phyloP scores from a whole-genome alignment of 2,329 filamentous ascomycete genomes.

The Metarhizium humberi region DNA sequence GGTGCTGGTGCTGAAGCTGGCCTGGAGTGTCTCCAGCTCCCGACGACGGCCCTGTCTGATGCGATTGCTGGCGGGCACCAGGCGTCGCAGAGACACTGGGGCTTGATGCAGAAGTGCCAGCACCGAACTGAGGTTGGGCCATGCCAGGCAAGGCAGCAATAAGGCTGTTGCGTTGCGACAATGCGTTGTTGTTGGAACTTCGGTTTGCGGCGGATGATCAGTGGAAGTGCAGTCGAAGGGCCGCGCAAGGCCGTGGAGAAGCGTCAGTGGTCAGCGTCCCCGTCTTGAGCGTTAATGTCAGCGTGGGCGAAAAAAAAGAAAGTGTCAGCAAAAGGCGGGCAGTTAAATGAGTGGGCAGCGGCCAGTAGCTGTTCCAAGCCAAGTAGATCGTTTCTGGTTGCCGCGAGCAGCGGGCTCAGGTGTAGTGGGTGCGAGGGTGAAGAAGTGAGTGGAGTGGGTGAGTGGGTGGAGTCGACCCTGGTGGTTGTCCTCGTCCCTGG shows the following conservation, averaged over 20 bases:
- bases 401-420: too few species aligned
- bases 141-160: slow-evolving; percentile 7
- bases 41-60: slow-evolving; percentile 3
- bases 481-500: background rate
- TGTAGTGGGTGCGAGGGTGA: background rate
- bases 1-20: background rate
- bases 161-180: slow-evolving; percentile 5
- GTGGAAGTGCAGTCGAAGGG: background rate
- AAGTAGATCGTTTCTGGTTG: background rate
- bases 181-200: slow-evolving; percentile 8
- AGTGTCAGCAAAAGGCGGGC: background rate
- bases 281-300: background rate
- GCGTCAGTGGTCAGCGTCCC: slow-evolving; percentile 1
- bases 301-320: background rate
- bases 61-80: slow-evolving; percentile 3
- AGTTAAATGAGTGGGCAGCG: background rate
- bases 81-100: slow-evolving; percentile 11
- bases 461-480: background rate
- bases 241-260: slow-evolving; percentile 10
- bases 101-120: slow-evolving; percentile 10
- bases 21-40: slow-evolving; percentile 2
- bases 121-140: slow-evolving; percentile 12
- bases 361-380: background rate
- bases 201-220: slow-evolving; percentile 26
- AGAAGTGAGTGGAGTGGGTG: background rate